phyloP scores from a whole-genome alignment of 768 basidiomycete species.

The Amanita pseudoporphyria region DNA sequence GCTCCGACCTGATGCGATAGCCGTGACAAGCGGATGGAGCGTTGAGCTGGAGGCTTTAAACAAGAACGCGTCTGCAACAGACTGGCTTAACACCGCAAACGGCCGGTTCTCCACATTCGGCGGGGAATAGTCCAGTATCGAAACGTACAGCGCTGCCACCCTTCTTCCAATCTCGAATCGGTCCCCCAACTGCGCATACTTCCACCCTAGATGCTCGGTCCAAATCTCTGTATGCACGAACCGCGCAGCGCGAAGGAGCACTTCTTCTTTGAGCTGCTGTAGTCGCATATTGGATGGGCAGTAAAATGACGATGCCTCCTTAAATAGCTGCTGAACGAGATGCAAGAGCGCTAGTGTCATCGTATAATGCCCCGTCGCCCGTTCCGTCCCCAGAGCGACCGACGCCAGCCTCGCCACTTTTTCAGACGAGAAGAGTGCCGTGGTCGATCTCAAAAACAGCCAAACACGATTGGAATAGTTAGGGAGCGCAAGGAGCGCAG shows the following conservation, averaged over 20 bases:
- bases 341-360: conserved; percentile 75
- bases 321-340: conserved; percentile 66
- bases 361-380: conserved; percentile 65
- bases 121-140: conserved; percentile 55
- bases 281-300: conserved; percentile 49
- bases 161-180: conserved; percentile 74
- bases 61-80: conserved; percentile 62
- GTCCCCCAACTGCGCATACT: conserved; percentile 72
- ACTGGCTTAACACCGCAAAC: conserved; percentile 49
- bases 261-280: conserved; percentile 74
- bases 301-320: conserved; percentile 57
- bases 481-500: conserved; percentile 65
- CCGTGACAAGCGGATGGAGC: conserved; percentile 70
- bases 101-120: conserved; percentile 44
- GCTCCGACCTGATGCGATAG: conserved; percentile 52
- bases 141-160: conserved; percentile 56
- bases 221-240: conserved; percentile 86
- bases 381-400: conserved; percentile 58
- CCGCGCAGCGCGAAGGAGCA: conserved; percentile 63
- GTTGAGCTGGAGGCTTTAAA: conserved; percentile 70
- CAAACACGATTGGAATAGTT: conserved; percentile 77
- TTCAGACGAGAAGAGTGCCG: conserved; percentile 64
- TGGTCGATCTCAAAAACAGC: conserved; percentile 78
- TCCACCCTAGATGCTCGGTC: conserved; percentile 81
- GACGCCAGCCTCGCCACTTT: conserved; percentile 47